Base-by-base conservation (phyloP, 148 eudicot species). In the Rhododendron ferrugineum region DNA sequence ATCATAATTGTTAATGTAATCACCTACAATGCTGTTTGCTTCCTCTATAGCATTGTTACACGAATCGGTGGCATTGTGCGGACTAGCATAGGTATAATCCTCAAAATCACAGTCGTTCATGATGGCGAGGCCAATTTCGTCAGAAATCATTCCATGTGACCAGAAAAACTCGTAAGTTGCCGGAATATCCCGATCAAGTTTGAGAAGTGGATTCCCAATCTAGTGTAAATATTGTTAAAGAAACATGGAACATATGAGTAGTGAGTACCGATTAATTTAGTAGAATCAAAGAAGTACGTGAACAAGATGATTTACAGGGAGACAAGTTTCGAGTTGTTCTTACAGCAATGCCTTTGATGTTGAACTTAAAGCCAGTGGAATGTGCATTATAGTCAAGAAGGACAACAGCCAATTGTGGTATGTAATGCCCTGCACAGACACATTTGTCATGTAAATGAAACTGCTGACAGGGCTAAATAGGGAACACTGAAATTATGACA, bases 101-200 rank as follows among this genome's bases (percentile, higher is more conserved):
- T 92, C 92, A 80, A 96, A 96, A 83, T 94, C 84, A 85, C 99
- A 96, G 26, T 96, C 90, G 49, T 90, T 93, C 93, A 91, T 95
- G 87, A 96, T 91, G 77, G 94, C 75, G 30, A 95, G 96, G 50
- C 95, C 95, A 46, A 93, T 50, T 89, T 96, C 99, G 79, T 96
- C 99, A 5, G 99, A 96, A 75, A 96, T 96, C 98, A 96, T 95
- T 68, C 99, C 98, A 81, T 96, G 99, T 40, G 99, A 95, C 99
- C 99, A 96, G 83, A 89, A 96, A 87, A 82, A 95, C 82, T 96
- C 99, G 16, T 91, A 96, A 82, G 92, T 88, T 80, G 99, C 90
- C 40, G 96, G 97, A 80, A 86, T 83, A 90, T 96, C 99, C 8
- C 96, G 94, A 77, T 95, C 99, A 3, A 96, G 94, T 92, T 78